Base-by-base conservation (phyloP, 805 yeast genomes). In the Millerago galiae region DNA sequence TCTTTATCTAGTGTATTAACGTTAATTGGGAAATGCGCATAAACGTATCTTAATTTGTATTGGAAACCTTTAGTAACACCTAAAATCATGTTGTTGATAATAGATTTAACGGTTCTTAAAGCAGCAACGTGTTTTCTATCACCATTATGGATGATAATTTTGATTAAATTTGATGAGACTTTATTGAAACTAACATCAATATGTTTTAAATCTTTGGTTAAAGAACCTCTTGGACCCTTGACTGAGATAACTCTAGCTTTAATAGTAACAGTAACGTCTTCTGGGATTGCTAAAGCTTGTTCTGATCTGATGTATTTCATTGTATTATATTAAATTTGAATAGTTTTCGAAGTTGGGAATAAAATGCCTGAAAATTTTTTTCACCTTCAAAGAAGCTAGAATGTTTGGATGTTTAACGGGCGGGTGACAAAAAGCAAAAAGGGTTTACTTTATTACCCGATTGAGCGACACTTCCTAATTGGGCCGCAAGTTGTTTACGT, bases 21-120 rank as follows among this genome's bases (percentile, higher is more conserved):
- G 75, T 93, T 93, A 76, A 95, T 93, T 72, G 99, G 99, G 95
- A 93, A 93, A 87, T 93, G 99, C 83, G 99, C 99, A 70, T 91
- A 95, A 54, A 93, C 99, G 72, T 88, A 90, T 81, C 98, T 89
- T 96, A 93, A 83, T 86, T 93, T 93, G 93, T 93, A 93, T 77
- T 86, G 82, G 95, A 75, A 91, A 74, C 98, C 99, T 79, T 82
- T 81, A 71, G 99, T 93, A 69, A 93, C 99, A 85, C 99, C 99
- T 59, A 84, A 86, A 74, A 93, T 71, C 81, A 93, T 73, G 86
- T 93, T 93, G 67, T 87, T 68, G 62, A 93, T 79, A 70, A 93
- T 77, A 55, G 98, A 87, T 78, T 88, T 90, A 72, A 93, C 98
- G 52, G 99, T 91, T 81, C 98, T 90, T 70, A 93, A 80, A 66